Base-by-base conservation (phyloP, 2,329 filamentous ascomycete species). In the Phialophora chinensis region DNA sequence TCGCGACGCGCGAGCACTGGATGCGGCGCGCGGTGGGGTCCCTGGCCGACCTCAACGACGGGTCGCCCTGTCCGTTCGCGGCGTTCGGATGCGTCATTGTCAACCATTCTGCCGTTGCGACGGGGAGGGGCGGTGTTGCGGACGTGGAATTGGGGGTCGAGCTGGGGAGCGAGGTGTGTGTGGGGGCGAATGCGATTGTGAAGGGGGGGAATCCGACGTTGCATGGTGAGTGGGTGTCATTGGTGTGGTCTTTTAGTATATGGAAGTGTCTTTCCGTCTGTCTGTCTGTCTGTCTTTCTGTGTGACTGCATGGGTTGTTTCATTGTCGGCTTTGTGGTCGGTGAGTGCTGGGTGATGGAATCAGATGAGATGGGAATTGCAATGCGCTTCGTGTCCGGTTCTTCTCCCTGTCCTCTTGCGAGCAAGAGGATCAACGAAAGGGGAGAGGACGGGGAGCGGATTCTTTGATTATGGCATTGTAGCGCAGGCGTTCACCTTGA, bases 81-180 rank as follows among this genome's bases (percentile, higher is more conserved):
- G 81, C 85, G 5, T 87, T 86, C 72, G 84, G 83, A 2, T 79
- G 81, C 14, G 84, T 81, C 25, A 80, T 87, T 63, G 85, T 87
- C 14, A 87, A 87, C 71, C 85, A 87, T 70, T 86, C 84, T 0
- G 59, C 53, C 44, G 20, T 50, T 6, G 62, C 44, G 7, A 69
- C 68, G 29, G 67, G 74, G 25, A 52, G 52, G n/a, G 61, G 49
- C 6, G 56, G 29, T 11, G 14, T 27, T n/a, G 35, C 17, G 20
- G 35, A 33, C 10, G 29, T 33, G 23, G 35, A 59, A 11, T n/a
- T 52, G 10, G 49, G 49, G 2, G 10, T 52, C 7, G 53, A 54
- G 44, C 59, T 58, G 42, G 64, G 64, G 8, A 78, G 77, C 0
- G 72, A 79, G 0, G 75, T 86, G 7, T 86, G 84, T 73, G 80